Evolutionary conservation across 176 grass and related monocot genomes (phyloP), one percentile per base, ranked within the genome.

Genomic region (Carex pumila): DNA sequence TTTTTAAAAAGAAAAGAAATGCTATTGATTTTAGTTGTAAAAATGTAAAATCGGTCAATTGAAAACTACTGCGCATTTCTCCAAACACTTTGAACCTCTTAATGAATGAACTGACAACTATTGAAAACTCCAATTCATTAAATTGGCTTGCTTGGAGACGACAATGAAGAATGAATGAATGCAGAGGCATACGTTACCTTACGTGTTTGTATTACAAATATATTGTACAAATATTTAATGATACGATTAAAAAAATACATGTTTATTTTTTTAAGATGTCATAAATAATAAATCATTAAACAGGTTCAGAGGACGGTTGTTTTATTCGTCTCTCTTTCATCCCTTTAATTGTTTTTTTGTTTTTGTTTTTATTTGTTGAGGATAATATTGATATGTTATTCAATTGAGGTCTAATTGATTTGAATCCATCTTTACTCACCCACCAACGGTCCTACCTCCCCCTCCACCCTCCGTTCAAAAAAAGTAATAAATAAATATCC

Each of bases 111-210:
- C 62, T 83, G 81, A 83, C 81, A 83, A 83, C 81, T 68, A 83
- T 83, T 83, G 64, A 83, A 83, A 68, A 65, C 62, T 69, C 69
- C 81, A 83, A 83, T 83, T 83, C 81, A 83, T 83, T 83, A 83
- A 83, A 39, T 39, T 68, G 31, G 39, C 2, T 83, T 83, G 81
- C 81, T 83, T 69, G 43, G 81, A 55, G 47, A 83, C 39, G 14
- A 78, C 50, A 57, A 56, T 56, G 81, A 52, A 34, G 61, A 83
- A 53, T 75, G 31, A 81, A 81, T 81, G 62, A 66, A 83, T 81
- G 78, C 57, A 81, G 17, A 39, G 18, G 12, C 12, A 81, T 83
- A 65, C 63, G n/a, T 18, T 83, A 83, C 50, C 50, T 77, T 77
- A 77, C 47, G 50, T 77, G 50, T 77, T 17, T 77, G 25, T 56